Evolutionary conservation across 257 asterid genomes (phyloP), one percentile per base, ranked within the genome.

Genomic region (Nicotiana tabacum): DNA sequence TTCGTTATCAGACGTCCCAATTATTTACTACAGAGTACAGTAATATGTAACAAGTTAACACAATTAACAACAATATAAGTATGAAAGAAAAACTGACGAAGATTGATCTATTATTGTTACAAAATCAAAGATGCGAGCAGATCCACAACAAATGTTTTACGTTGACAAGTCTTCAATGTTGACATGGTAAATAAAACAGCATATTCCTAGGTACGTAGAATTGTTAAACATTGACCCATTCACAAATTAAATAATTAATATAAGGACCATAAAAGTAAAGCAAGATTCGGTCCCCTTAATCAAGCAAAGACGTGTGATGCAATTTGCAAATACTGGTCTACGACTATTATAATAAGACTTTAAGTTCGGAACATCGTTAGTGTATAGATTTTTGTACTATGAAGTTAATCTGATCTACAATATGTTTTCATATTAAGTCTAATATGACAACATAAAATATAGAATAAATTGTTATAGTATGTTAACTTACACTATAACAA

Each of bases 241-340:
- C 64, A 51, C 29, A 51, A 66, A 30, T 12, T 29, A 51, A 10
- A 2, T 13, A 53, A 53, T 4, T 12, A 53, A 66, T 29, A 65
- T 46, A 46, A 74, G 29, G 46, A 74, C 64, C 21, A 72, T 9
- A 72, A 12, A 6, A 12, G 24, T 72, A 8, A 30, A 9, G 0
- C 4, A 76, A 76, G 43, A 51, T 76, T 51, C n/a, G 46, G 64
- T 51, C 46, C 46, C 62, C 46, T 7, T 27, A 48, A 76, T 48
- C 46, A 76, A 27, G 80, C 80, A 76, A 51, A 51, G 64, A 27
- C 80, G 80, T 27, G 80, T 48, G 64, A 9, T 51, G 46, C 64
- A 76, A 48, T n/a, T 74, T 21, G 57, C 62, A 51, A 27, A 7
- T 27, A 74, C 21, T n/a, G 35, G 33, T 66, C 17, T 32, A 16